Conservation (phyloP, 2,329 filamentous ascomycete species). For the Cladophialophora bantiana region DNA sequence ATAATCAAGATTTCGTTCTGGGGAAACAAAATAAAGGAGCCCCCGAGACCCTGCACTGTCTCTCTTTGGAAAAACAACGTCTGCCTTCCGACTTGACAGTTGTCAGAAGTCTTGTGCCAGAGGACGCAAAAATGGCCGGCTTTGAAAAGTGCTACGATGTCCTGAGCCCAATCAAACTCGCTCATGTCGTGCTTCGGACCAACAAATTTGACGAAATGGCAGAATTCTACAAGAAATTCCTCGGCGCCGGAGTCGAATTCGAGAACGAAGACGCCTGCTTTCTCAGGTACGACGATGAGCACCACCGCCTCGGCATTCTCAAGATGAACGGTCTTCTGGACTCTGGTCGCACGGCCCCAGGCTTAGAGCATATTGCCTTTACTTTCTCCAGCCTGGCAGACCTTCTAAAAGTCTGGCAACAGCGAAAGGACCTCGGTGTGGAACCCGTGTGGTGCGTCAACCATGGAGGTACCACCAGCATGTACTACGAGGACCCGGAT, state of each 20-base stretch:
- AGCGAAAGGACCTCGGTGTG: constrained; percentile 9
- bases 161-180: constrained; percentile 7
- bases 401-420: constrained; percentile 15
- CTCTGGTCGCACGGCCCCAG: not conserved
- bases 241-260: constrained; percentile 11
- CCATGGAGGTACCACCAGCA: constrained; percentile 19
- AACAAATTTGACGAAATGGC: constrained; percentile 12
- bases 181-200: constrained; percentile 13
- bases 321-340: not conserved
- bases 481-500: constrained; percentile 14
- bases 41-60: too few relatives aligned
- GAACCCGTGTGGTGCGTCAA: constrained; percentile 22
- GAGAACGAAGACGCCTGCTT: constrained; percentile 7
- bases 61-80: too few relatives aligned
- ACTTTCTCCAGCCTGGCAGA: constrained; percentile 16
- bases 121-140: not conserved
- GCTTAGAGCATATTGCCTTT: constrained; percentile 23
- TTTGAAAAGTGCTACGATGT: constrained; percentile 9
- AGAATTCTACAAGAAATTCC: constrained; percentile 15
- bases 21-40: too few relatives aligned
- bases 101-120: too few relatives aligned
- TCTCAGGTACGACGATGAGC: constrained; percentile 20
- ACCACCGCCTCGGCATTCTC: constrained; percentile 19
- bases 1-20: too few relatives aligned
- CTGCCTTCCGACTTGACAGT: too few relatives aligned